phyloP scores from a whole-genome alignment of 345 rosid genomes.

The Kandelia obovata region DNA sequence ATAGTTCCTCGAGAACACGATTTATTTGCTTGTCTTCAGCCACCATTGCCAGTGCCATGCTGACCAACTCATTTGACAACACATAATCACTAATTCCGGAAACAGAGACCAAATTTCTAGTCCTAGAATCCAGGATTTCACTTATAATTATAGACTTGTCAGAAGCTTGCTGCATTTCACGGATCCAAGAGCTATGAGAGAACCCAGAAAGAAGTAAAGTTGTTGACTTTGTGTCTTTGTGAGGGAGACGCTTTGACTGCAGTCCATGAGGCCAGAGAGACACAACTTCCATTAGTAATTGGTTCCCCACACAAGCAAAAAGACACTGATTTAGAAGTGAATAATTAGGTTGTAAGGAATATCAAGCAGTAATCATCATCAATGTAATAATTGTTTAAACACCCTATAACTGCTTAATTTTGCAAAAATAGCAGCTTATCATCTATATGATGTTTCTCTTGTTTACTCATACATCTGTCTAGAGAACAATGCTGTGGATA shows the following conservation, averaged over 20 bases:
- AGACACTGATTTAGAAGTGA: no score
- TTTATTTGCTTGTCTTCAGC: conserved; percentile 94
- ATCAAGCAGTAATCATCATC: no score
- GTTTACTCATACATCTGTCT: no score
- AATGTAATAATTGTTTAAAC: no score
- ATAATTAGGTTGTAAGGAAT: no score
- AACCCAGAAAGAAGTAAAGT: conserved; percentile 49
- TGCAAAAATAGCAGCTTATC: no score
- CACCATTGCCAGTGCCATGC: conserved; percentile 97
- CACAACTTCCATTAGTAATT: conserved; percentile 3
- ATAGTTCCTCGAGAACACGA: conserved; percentile 85
- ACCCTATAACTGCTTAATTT: no score
- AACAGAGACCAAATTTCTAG: conserved; percentile 86
- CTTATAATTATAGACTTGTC: conserved; percentile 78
- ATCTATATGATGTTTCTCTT: no score
- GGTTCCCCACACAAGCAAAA: no score
- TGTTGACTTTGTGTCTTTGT: conserved; percentile 48
- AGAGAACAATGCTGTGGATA: no score
- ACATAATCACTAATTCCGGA: conserved; percentile 93
- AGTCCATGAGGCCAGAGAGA: conserved; percentile 7
- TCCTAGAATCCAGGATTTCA: conserved; percentile 92
- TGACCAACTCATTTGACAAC: conserved; percentile 80
- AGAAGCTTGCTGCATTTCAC: conserved; percentile 92
- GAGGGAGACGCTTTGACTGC: conserved; percentile 86
- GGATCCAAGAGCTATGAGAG: conserved; percentile 86